Percentiles rank a stretch among this genome's conserved stretches.
Evolutionary conservation across 1,284 basidiomycete species (phyloP).

Genomic region (Meripilus lineatus): DNA sequence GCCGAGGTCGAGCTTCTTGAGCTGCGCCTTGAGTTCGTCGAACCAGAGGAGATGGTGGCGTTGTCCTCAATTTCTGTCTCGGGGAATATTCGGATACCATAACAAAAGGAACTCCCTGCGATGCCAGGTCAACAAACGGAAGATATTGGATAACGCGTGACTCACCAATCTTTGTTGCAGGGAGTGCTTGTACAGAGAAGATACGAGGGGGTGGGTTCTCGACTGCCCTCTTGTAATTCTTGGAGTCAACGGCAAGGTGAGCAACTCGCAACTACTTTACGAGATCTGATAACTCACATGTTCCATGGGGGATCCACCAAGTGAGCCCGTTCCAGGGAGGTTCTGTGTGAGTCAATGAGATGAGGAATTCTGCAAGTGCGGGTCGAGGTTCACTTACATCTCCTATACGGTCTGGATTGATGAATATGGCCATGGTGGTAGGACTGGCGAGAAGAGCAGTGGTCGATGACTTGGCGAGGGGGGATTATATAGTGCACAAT

Average conservation of each 20-base stretch:
- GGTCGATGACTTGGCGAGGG: too few species aligned
- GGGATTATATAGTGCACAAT: too few species aligned
- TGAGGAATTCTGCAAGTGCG: not conserved
- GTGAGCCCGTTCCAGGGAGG: not conserved
- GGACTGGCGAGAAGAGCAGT: too few species aligned
- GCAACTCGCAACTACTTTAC: too few species aligned
- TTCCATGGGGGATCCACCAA: slow-evolving; percentile 15
- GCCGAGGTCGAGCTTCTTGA: slow-evolving; percentile 27
- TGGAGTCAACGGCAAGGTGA: not conserved
- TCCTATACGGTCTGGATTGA: too few species aligned
- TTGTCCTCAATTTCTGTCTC: slow-evolving; percentile 32
- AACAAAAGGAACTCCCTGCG: slow-evolving; percentile 48
- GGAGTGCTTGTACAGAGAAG: slow-evolving; percentile 54
- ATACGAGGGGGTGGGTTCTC: slow-evolving; percentile 51
- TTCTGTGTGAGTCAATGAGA: not conserved
- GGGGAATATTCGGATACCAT: slow-evolving; percentile 59
- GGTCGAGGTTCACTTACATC: not conserved
- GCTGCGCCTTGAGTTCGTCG: slow-evolving; percentile 19
- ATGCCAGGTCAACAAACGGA: slow-evolving; percentile 3
- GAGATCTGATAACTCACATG: slow-evolving; percentile 19
- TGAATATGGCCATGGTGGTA: too few species aligned
- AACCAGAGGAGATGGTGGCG: too few species aligned
- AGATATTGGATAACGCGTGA: slow-evolving; percentile 4
- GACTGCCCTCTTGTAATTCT: slow-evolving; percentile 56
- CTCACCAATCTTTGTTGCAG: slow-evolving; percentile 54